Base-by-base conservation (phyloP, 805 yeast genomes). In the Brettanomyces anomalus region DNA sequence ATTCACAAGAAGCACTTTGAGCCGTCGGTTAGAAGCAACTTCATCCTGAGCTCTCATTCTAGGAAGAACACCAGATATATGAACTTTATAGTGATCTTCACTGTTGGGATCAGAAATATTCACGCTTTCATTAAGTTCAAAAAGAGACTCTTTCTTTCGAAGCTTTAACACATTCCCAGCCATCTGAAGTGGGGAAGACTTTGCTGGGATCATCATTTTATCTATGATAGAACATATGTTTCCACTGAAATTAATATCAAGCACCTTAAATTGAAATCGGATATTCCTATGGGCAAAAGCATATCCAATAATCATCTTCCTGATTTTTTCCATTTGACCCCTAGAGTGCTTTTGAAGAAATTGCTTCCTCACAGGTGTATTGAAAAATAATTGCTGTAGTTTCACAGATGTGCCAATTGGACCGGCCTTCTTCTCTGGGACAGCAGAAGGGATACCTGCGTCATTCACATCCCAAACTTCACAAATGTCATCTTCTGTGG, bases 341-440 rank as follows among this genome's bases (percentile, higher is more conserved):
- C 49, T 49, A 2, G 55, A 44, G 13, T 60, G 58, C 20, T 57
- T 54, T 5, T 52, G 46, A 17, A 60, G 48, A 39, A 63, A 54
- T 5, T 61, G 54, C 33, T 52, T 50, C 39, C 73, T 52, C 1
- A 66, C 69, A 1, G 67, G 62, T 3, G 61, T 48, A 1, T 56
- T 50, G 10, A 48, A 46, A 26, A 70, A 60, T 5, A 71, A 39
- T 0, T 61, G 64, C 33, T 45, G 49, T 1, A 69, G 43, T 4
- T 46, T 52, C 0, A 71, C 49, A 0, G 61, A 48, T 0, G 76
- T 70, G 0, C 76, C 76, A 2, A 38, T 35, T 1, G 60, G 49
- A 16, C 58, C 51, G 3, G 69, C 53, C 1, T 55, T 50, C 15
- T 52, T 53, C 10, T 42, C 46, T 1, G 56, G 28, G 4, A 43